Evolutionary conservation across 805 yeast genomes (phyloP).

Genomic region (Starmerella floris): DNA sequence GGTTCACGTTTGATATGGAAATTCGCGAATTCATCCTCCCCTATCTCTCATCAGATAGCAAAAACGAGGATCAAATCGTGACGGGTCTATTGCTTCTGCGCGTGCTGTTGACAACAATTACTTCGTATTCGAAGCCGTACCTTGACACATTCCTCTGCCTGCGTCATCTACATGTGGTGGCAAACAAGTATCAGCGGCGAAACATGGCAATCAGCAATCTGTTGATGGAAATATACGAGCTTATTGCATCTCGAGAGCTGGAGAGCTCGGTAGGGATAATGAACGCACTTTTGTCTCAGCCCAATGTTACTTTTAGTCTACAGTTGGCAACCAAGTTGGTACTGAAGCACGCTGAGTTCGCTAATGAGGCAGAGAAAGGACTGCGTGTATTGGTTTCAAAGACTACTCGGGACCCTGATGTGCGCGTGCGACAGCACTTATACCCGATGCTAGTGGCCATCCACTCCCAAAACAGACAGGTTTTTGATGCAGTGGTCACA

Average conservation of each 20-base stretch:
- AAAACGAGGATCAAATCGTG: not conserved
- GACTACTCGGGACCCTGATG: slow-evolving; percentile 13
- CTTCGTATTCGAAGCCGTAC: slow-evolving; percentile 8
- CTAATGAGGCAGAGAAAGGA: not conserved
- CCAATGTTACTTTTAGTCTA: not conserved
- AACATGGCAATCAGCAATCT: slow-evolving; percentile 9
- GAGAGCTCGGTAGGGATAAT: slow-evolving; percentile 1
- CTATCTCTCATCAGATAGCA: not conserved
- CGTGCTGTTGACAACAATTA: not conserved
- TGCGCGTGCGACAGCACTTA: slow-evolving; percentile 23
- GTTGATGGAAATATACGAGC: slow-evolving; percentile 4
- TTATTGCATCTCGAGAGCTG: not conserved
- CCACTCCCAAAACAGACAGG: slow-evolving; percentile 9
- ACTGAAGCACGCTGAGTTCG: not conserved
- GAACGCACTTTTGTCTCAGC: not conserved
- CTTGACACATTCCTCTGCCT: slow-evolving; percentile 16
- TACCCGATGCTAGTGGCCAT: slow-evolving; percentile 22
- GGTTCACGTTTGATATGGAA: slow-evolving; percentile 9
- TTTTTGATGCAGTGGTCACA: slow-evolving; percentile 8
- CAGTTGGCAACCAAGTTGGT: not conserved
- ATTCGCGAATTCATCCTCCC: slow-evolving; percentile 11
- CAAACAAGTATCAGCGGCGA: not conserved
- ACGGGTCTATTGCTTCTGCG: slow-evolving; percentile 8
- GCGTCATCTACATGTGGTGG: slow-evolving; percentile 11
- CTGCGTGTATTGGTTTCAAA: not conserved